Evolutionary conservation across 2,329 filamentous ascomycete genomes (phyloP).

Genomic region (Blumeriella jaapii): DNA sequence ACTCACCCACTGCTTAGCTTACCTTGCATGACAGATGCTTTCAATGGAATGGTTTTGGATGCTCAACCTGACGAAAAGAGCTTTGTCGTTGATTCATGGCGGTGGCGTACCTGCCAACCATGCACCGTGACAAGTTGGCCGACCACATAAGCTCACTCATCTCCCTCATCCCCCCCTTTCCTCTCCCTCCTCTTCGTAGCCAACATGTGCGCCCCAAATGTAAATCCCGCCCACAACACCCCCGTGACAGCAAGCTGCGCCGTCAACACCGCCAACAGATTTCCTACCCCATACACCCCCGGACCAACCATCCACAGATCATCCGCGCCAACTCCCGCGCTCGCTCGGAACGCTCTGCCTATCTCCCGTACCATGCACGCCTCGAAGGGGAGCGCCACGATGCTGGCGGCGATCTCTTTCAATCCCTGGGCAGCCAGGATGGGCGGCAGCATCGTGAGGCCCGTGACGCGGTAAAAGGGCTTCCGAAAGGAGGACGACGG

Average conservation of each 20-base stretch:
- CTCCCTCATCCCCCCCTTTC: neutral
- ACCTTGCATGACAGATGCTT: too few species aligned
- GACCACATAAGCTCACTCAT: neutral
- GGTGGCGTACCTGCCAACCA: too few species aligned
- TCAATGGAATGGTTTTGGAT: too few species aligned
- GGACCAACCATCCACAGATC: conserved; percentile 15
- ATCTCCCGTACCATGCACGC: conserved; percentile 24
- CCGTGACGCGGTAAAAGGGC: conserved; percentile 24
- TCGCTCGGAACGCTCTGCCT: conserved; percentile 19
- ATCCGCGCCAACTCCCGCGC: conserved; percentile 10
- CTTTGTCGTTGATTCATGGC: too few species aligned
- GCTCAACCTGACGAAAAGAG: too few species aligned
- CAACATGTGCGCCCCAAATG: conserved; percentile 15
- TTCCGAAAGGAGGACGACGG: conserved; percentile 15
- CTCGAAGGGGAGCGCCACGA: conserved; percentile 25
- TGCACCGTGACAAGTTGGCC: neutral
- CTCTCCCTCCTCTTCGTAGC: conserved; percentile 2
- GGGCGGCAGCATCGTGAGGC: conserved; percentile 25
- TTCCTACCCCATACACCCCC: conserved; percentile 11
- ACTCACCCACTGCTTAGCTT: too few species aligned
- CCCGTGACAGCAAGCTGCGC: conserved; percentile 22
- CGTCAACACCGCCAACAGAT: conserved; percentile 17
- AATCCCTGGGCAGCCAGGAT: conserved; percentile 26
- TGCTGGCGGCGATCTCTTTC: conserved; percentile 19
- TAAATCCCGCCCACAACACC: conserved; percentile 21